Conservation (phyloP, 305 asterid species). For the Fraxinus velutina region DNA sequence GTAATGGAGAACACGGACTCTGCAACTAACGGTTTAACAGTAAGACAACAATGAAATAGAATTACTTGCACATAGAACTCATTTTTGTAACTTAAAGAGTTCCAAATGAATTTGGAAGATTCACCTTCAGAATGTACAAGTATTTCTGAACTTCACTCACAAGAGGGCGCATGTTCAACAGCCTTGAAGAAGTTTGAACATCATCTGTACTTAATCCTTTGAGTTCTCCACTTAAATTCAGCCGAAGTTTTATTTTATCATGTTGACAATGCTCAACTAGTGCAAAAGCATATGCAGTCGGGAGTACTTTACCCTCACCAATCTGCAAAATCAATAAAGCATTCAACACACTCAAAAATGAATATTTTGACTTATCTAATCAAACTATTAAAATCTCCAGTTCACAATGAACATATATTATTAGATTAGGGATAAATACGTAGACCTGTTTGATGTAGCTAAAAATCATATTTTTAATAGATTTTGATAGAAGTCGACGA, state of each 20-base stretch:
- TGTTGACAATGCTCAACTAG: constrained; percentile 85
- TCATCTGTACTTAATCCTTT: constrained; percentile 49
- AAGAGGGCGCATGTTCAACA: constrained; percentile 54
- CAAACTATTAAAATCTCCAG: not conserved
- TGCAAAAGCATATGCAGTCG: constrained; percentile 84
- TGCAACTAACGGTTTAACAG: constrained; percentile 14
- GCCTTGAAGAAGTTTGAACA: constrained; percentile 55
- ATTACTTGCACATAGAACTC: constrained; percentile 2
- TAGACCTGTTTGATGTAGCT: not conserved
- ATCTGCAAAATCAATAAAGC: constrained; percentile 39
- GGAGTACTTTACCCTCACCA: constrained; percentile 59
- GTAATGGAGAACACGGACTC: not conserved
- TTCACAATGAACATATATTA: not conserved
- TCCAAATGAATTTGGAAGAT: constrained; percentile 12
- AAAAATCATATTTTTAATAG: not conserved
- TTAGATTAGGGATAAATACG: constrained; percentile 14
- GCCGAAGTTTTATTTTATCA: constrained; percentile 58
- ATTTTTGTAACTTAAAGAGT: not conserved
- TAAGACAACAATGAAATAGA: constrained; percentile 5
- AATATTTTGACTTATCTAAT: not conserved
- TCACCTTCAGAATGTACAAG: constrained; percentile 61
- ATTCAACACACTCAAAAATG: not conserved
- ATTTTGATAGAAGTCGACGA: not conserved
- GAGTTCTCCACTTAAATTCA: constrained; percentile 71
- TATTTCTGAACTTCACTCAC: constrained; percentile 42